These are phyloP conservation scores for Begonia fuchsioides DNA, from an alignment of 306 rosid genomes.

Conservation along the genomic window DNA sequence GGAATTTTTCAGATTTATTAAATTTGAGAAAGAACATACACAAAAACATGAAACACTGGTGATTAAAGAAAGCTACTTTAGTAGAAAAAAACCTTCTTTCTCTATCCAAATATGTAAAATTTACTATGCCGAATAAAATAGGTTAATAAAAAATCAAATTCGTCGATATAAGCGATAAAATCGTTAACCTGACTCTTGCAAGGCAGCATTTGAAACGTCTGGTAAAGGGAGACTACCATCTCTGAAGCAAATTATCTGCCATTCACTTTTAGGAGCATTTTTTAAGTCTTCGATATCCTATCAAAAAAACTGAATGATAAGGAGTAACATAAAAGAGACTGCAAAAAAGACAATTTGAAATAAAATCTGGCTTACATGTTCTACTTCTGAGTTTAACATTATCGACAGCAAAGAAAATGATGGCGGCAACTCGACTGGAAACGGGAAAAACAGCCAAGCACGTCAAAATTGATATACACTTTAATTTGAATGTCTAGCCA, in stretches of 20 bases:
- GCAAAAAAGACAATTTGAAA: constrained; percentile 2
- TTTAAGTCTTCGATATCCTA: constrained; percentile 45
- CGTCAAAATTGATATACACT: constrained; percentile 9
- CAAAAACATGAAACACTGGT: too few relatives aligned
- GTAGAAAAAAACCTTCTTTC: too few relatives aligned
- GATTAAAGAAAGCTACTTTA: too few relatives aligned
- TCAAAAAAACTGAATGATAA: constrained; percentile 14
- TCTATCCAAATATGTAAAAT: too few relatives aligned
- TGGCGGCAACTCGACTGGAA: constrained; percentile 79
- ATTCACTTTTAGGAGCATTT: constrained; percentile 30
- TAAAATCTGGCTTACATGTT: constrained; percentile 49
- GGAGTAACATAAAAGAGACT: constrained; percentile 5
- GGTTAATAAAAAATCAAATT: not conserved
- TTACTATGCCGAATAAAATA: too few relatives aligned
- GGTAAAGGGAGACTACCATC: constrained; percentile 89
- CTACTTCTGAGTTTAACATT: constrained; percentile 55
- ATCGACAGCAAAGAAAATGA: constrained; percentile 80
- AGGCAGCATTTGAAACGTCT: constrained; percentile 44
- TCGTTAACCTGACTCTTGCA: constrained; percentile 28
- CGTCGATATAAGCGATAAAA: constrained; percentile 19
- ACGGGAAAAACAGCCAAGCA: constrained; percentile 22
- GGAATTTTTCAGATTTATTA: constrained; percentile 3
- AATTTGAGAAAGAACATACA: not conserved
- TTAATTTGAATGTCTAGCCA: not conserved
- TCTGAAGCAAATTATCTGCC: constrained; percentile 76